Evolutionary conservation across 2,329 filamentous ascomycete species (phyloP).

Genomic region (Fusarium sp.): DNA sequence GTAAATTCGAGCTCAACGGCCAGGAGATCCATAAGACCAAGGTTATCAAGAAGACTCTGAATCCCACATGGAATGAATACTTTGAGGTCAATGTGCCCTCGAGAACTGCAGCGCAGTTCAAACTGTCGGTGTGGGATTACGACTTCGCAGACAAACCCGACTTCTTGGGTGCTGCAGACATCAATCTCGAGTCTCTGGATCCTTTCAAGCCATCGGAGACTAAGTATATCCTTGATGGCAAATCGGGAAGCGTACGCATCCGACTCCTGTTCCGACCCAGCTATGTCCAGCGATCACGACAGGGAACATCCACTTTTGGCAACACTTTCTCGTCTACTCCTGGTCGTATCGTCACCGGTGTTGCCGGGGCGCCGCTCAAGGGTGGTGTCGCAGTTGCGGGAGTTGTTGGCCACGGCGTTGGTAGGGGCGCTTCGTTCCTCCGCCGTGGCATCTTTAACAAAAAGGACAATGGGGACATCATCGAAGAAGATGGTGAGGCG

Average conservation of each 20-base stretch:
- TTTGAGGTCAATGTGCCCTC: constrained; percentile 88
- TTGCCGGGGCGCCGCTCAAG: constrained; percentile 91
- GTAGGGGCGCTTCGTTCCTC: constrained; percentile 90
- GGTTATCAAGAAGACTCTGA: constrained; percentile 93
- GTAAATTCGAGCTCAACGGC: constrained; percentile 90
- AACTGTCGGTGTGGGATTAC: constrained; percentile 89
- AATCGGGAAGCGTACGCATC: constrained; percentile 84
- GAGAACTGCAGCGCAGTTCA: constrained; percentile 84
- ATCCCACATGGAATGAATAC: constrained; percentile 95
- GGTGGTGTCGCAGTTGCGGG: constrained; percentile 81
- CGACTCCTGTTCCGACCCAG: constrained; percentile 92
- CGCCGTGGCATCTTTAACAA: constrained; percentile 82
- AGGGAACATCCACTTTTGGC: constrained; percentile 92
- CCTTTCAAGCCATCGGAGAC: constrained; percentile 85
- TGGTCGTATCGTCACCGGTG: constrained; percentile 84
- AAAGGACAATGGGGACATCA: constrained; percentile 70
- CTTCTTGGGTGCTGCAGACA: constrained; percentile 78
- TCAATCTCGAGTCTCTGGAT: constrained; percentile 82
- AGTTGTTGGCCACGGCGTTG: constrained; percentile 78
- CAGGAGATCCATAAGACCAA: constrained; percentile 95
- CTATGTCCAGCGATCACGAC: constrained; percentile 85
- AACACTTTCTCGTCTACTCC: constrained; percentile 87
- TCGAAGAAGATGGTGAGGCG: constrained; percentile 56
- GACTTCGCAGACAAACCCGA: constrained; percentile 97
- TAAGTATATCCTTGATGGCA: constrained; percentile 81